Evolutionary conservation across 192 early-diverging fungal species (phyloP).

Genomic region (Coemansia sp.): DNA sequence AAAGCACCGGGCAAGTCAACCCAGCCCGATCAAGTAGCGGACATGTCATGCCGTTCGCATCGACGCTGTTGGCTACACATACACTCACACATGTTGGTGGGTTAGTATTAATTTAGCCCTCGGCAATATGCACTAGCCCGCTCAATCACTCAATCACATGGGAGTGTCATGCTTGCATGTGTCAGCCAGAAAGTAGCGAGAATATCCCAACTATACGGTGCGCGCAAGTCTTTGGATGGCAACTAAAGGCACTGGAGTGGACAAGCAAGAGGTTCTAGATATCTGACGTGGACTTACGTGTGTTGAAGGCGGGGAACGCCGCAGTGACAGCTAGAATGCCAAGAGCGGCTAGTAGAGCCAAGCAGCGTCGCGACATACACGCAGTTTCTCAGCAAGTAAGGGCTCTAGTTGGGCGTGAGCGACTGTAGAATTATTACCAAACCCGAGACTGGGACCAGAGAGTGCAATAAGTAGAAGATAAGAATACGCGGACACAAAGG

Average conservation of each 20-base stretch:
- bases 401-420: neutral
- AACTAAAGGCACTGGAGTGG: neutral
- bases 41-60: conserved; percentile 53
- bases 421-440: neutral
- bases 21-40: conserved; percentile 52
- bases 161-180: neutral
- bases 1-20: conserved; percentile 56
- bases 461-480: neutral
- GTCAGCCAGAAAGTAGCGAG: neutral
- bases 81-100: neutral
- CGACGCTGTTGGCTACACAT: conserved; percentile 50
- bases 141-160: neutral
- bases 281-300: conserved; percentile 8
- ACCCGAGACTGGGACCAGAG: neutral
- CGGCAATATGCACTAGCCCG: neutral
- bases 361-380: neutral
- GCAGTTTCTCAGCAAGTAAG: neutral
- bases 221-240: neutral
- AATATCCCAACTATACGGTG: neutral
- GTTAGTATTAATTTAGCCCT: neutral
- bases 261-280: neutral
- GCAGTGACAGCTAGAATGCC: neutral
- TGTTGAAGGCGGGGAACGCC: conserved; percentile 30
- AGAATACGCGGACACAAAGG: neutral
- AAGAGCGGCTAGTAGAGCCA: neutral